Conservation (phyloP, 2,329 filamentous ascomycete species). For the Epicoccum sorghinum region DNA sequence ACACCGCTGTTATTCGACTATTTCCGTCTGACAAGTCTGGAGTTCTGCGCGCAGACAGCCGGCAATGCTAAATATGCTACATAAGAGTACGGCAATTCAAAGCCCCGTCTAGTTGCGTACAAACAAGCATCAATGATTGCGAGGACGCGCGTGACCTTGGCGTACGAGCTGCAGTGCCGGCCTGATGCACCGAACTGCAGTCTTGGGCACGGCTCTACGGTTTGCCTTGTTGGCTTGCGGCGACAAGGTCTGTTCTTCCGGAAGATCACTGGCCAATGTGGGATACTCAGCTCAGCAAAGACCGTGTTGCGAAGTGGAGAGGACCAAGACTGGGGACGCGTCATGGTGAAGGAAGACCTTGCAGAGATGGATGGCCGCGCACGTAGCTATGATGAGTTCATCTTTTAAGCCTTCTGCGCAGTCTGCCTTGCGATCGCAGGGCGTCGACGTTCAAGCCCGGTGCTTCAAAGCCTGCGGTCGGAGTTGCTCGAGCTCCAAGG, state of each 20-base stretch:
- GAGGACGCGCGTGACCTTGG: neutral
- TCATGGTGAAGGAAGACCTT: conserved; percentile 5
- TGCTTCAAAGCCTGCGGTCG: conserved; percentile 5
- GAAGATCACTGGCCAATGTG: neutral
- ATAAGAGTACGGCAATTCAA: too few relatives aligned
- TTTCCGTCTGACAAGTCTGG: neutral
- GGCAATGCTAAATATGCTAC: neutral
- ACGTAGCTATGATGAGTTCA: conserved; percentile 3
- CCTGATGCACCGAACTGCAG: neutral
- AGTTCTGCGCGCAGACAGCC: neutral
- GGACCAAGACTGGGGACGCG: conserved; percentile 5
- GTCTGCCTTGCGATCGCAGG: conserved; percentile 11
- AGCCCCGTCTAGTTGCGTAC: neutral
- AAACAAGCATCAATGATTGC: neutral
- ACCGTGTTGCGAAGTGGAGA: conserved; percentile 5
- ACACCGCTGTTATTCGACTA: neutral
- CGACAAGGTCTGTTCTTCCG: neutral
- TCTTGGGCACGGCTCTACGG: neutral
- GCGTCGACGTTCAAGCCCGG: neutral
- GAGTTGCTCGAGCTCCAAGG: neutral
- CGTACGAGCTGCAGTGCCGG: neutral
- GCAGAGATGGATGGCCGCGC: neutral
- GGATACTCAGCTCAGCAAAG: neutral
- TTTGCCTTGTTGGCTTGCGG: neutral
- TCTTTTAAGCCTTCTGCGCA: neutral